Conservation (phyloP, 495 filamentous ascomycete species). For the Penicillium goetzii region DNA sequence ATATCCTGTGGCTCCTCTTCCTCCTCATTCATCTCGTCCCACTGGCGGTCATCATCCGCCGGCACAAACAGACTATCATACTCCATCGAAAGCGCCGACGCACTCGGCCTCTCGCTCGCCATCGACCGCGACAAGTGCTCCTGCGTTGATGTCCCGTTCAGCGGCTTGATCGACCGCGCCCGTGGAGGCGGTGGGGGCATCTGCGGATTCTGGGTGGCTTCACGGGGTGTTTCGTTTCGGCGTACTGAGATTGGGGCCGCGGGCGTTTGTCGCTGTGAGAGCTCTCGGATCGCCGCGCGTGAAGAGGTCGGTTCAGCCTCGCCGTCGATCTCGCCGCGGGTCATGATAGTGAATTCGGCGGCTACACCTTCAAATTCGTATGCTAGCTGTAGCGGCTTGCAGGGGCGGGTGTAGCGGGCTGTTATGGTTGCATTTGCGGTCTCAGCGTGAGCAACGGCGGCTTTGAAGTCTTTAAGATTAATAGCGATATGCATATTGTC, state of each 20-base stretch:
- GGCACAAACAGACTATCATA: conserved; percentile 79
- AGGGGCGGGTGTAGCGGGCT: conserved; percentile 79
- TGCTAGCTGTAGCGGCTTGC: conserved; percentile 78
- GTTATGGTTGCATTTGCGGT: conserved; percentile 69
- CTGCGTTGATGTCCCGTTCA: conserved; percentile 42
- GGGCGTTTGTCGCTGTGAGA: conserved; percentile 40
- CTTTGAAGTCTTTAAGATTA: conserved; percentile 92
- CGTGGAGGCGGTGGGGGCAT: conserved; percentile 42
- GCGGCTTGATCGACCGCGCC: conserved; percentile 39
- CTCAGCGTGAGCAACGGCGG: conserved; percentile 83
- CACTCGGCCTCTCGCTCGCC: conserved; percentile 52
- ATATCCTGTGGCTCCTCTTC: conserved; percentile 74
- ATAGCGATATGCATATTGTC: conserved; percentile 85
- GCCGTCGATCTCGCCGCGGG: conserved; percentile 72
- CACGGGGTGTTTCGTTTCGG: conserved; percentile 22
- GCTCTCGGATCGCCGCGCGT: conserved; percentile 35
- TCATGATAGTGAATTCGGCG: conserved; percentile 94
- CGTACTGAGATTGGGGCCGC: conserved; percentile 20
- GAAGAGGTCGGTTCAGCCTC: conserved; percentile 42
- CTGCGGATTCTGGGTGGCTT: conserved; percentile 22
- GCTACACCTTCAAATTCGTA: conserved; percentile 76
- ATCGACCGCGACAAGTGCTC: conserved; percentile 30
- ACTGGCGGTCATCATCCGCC: conserved; percentile 71
- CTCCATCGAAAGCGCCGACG: conserved; percentile 59
- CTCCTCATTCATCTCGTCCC: conserved; percentile 79